These are phyloP conservation scores for Fusarium pseudocircinatum DNA, from an alignment of 2,329 filamentous ascomycete species.

Conservation along the genomic window DNA sequence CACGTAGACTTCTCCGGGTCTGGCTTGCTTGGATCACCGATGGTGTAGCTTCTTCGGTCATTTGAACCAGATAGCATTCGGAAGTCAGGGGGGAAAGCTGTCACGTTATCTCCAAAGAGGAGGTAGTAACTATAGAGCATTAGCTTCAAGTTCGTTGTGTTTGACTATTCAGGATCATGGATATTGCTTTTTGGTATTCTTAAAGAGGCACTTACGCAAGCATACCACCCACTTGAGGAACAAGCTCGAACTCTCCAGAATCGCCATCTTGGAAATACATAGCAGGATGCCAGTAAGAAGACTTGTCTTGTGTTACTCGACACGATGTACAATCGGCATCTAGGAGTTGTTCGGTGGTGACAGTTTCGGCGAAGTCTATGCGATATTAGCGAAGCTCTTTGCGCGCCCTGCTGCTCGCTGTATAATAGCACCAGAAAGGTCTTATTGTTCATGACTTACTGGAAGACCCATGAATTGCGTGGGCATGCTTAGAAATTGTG, in stretches of 20 bases:
- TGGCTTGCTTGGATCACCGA: constrained; percentile 71
- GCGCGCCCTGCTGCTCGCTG: background rate
- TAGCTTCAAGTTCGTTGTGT: background rate
- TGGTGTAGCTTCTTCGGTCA: constrained; percentile 73
- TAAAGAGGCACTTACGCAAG: constrained; percentile 71
- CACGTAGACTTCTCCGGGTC: constrained; percentile 76
- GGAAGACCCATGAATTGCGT: constrained; percentile 78
- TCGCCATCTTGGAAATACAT: constrained; percentile 77
- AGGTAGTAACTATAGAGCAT: constrained; percentile 78
- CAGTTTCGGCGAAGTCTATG: constrained; percentile 71
- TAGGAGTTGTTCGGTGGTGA: constrained; percentile 66
- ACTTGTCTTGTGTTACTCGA: constrained; percentile 81
- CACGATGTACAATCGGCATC: constrained; percentile 81
- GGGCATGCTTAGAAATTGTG: constrained; percentile 70
- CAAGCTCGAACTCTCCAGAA: constrained; percentile 73
- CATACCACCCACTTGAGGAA: constrained; percentile 82
- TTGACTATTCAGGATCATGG: background rate
- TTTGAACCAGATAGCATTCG: constrained; percentile 83
- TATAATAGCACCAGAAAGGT: too few relatives aligned
- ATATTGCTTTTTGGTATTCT: too few relatives aligned
- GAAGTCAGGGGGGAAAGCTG: constrained; percentile 80
- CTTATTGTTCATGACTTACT: constrained; percentile 64
- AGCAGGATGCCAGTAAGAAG: constrained; percentile 86
- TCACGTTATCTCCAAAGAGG: constrained; percentile 71
- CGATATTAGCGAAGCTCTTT: constrained; percentile 27